Evolutionary conservation across 2,329 filamentous ascomycete species (phyloP), one percentile per base, ranked within the genome.

Genomic region (Aspergillus japonicus): DNA sequence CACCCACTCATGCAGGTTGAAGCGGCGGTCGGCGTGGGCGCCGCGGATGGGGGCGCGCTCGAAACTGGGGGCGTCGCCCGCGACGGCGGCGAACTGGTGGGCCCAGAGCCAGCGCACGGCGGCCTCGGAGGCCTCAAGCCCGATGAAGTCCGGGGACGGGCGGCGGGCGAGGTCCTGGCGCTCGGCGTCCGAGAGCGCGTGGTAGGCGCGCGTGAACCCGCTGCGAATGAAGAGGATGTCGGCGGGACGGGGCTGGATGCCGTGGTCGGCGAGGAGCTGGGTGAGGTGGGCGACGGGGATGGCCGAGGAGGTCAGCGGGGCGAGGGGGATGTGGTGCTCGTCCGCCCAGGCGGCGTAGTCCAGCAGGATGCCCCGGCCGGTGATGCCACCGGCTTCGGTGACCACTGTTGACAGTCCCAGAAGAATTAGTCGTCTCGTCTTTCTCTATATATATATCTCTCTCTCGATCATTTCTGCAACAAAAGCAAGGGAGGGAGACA

Each of bases 71-170:
- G 80, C 78, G 59, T 88, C 85, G 2, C 84, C 83, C 0, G 80
- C 85, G 0, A 86, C 79, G 1, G 85, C 85, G 0, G 83, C 74
- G 64, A 87, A 85, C 14, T 77, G 73, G 53, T 79, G 74, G 53
- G 86, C 80, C 83, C 84, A 87, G 19, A 87, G 73, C 84, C 85
- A 87, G 42, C 78, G 76, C 14, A 85, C 75, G 6, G 79, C 80
- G 5, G 76, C 77, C 16, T 80, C 74, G 2, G 78, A 79, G 0
- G 80, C 80, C 53, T 83, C 77, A 2, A 85, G 74, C 0, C 83
- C 84, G 57, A 78, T 73, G 35, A 66, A 65, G 16, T 59, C 58
- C 1, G 64, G 60, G 0, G 69, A 59, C 0, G 65, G 62, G 5
- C 69, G 68, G 6, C 71, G 68, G 3, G 73, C 71, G 1, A 80